Evolutionary conservation across 1,284 basidiomycete species (phyloP).

Genomic region (Malassezia vespertilionis): DNA sequence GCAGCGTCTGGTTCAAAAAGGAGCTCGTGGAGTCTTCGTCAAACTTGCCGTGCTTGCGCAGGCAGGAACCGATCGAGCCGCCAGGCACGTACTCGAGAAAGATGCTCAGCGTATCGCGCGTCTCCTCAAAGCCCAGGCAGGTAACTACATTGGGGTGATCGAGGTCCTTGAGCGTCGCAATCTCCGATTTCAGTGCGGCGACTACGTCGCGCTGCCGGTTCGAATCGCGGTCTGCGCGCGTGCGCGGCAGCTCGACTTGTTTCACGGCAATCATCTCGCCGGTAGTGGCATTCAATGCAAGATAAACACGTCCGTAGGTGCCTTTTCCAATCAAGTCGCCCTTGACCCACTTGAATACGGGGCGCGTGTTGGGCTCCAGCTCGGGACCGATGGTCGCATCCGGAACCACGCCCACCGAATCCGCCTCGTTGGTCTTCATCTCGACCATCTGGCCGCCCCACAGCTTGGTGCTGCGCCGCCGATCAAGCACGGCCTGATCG

Average conservation of each 20-base stretch:
- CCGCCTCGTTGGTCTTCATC: conserved; percentile 55
- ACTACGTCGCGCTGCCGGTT: conserved; percentile 73
- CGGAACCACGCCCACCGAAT: conserved; percentile 27
- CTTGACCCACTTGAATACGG: conserved; percentile 93
- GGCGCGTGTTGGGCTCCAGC: conserved; percentile 15
- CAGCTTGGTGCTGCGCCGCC: conserved; percentile 81
- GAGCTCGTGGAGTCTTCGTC: conserved; percentile 83
- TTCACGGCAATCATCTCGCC: conserved; percentile 99
- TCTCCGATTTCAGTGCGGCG: conserved; percentile 83
- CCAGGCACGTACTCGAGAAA: conserved; percentile 72
- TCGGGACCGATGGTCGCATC: conserved; percentile 23
- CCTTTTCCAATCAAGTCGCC: conserved; percentile 94
- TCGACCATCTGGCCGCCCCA: conserved; percentile 92
- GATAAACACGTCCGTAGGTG: conserved; percentile 88
- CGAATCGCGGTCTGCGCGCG: conserved; percentile 78
- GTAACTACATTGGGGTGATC: conserved; percentile 96
- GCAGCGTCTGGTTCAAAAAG: conserved; percentile 82
- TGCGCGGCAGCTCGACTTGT: conserved; percentile 89
- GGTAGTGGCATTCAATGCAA: conserved; percentile 92
- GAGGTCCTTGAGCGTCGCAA: conserved; percentile 80
- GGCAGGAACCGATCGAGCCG: conserved; percentile 83
- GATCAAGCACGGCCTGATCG: conserved; percentile 51
- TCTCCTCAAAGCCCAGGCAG: conserved; percentile 84
- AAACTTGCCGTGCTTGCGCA: conserved; percentile 84
- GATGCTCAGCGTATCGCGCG: conserved; percentile 80